These are phyloP conservation scores for Trametes punicea DNA, from an alignment of 768 basidiomycete species.

Conservation along the genomic window DNA sequence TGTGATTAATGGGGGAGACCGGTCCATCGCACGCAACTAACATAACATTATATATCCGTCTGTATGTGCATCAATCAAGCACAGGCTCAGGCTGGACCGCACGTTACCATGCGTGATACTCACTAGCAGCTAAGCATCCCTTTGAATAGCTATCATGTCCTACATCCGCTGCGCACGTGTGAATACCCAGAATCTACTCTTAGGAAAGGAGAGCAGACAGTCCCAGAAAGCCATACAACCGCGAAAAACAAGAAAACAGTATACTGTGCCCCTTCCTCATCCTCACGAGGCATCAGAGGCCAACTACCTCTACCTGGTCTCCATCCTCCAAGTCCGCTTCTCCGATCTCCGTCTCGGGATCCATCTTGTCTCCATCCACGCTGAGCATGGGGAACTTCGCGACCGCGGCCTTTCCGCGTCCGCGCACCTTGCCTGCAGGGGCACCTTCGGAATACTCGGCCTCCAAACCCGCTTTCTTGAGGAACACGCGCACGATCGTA, in stretches of 20 bases:
- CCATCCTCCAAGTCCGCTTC: conserved; percentile 75
- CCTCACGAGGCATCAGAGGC: conserved; percentile 35
- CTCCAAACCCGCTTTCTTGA: conserved; percentile 62
- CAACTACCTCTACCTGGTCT: conserved; percentile 73
- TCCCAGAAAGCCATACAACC: background rate
- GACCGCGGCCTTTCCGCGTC: conserved; percentile 28
- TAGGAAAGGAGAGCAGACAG: no score
- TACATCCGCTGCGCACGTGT: background rate
- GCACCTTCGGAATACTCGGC: conserved; percentile 42
- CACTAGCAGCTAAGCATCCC: no score
- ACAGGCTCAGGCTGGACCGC: no score
- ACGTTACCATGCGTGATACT: no score
- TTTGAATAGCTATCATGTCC: no score
- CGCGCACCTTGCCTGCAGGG: conserved; percentile 33
- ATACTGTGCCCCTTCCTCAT: background rate
- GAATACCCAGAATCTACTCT: background rate
- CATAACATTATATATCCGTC: no score
- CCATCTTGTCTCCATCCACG: conserved; percentile 72
- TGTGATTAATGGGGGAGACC: no score
- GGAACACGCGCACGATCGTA: conserved; percentile 70
- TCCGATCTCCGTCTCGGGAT: conserved; percentile 56
- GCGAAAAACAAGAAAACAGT: background rate
- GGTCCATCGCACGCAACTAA: no score
- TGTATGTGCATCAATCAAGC: no score
- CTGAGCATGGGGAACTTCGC: conserved; percentile 50